phyloP scores from a whole-genome alignment of 192 early-diverging fungal species.

The Podila minutissima region DNA sequence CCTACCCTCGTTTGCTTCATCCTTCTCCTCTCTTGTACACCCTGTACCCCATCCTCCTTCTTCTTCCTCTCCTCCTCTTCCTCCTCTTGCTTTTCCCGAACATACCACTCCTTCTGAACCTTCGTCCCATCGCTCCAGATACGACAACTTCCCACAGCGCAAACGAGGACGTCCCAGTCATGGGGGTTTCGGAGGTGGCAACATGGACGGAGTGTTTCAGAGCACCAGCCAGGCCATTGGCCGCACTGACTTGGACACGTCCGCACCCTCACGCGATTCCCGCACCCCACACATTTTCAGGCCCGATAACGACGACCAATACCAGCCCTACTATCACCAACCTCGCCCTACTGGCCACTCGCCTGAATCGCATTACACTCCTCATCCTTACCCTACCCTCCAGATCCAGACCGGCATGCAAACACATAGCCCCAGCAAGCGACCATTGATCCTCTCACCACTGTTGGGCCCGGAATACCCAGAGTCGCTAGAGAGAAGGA shows the following conservation, averaged over 20 bases:
- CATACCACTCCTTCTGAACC: neutral
- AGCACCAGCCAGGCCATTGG: too few relatives aligned
- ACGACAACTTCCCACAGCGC: neutral
- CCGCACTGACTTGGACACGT: too few relatives aligned
- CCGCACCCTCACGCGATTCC: too few relatives aligned
- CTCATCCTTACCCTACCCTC: too few relatives aligned
- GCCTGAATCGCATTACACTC: too few relatives aligned
- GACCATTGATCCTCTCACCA: neutral
- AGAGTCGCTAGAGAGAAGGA: neutral
- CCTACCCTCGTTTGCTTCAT: neutral
- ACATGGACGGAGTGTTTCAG: neutral
- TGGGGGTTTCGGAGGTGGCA: neutral
- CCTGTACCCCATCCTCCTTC: neutral
- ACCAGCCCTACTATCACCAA: too few relatives aligned
- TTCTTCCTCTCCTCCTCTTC: neutral
- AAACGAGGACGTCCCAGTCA: neutral
- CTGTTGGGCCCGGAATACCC: neutral
- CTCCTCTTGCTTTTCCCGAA: neutral
- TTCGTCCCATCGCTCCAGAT: neutral
- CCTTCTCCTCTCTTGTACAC: neutral
- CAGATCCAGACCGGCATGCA: too few relatives aligned
- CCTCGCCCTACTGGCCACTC: too few relatives aligned
- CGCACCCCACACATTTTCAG: too few relatives aligned
- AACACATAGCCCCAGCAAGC: neutral
- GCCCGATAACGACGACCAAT: too few relatives aligned